Evolutionary conservation across 2,329 filamentous ascomycete species (phyloP), one percentile per base, ranked within the genome.

Genomic region (Aspergillus sp.): DNA sequence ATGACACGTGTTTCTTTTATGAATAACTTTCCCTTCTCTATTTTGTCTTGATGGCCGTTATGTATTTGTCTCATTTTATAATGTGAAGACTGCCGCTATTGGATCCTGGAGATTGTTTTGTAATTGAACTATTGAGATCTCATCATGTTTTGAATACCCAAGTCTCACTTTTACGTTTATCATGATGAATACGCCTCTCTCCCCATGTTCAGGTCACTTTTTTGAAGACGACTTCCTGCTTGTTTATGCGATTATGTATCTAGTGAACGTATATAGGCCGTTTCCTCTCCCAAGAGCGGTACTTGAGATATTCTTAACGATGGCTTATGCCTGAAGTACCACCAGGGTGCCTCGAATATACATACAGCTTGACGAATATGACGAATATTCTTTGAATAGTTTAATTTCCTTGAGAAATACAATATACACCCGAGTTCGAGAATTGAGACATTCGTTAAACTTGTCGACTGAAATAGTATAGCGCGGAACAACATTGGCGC

Each of bases 401-500:
- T 37, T 15, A 37, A 37, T n/a, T 15, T 37, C 15, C 14, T 14
- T 6, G 5, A n/a, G 14, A 15, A 15, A 37, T 5, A 14, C 2
- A 15, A 37, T 37, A 15, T 45, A 8, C 43, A 12, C 23, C 17
- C n/a, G 43, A 25, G n/a, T 19, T 44, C 41, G 41, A 14, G 41
- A 44, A 21, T 44, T 44, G 41, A 17, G 3, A 23, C 43, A 15
- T 23, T 27, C n/a, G n/a, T 49, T 17, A 14, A 33, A 33, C 11
- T 19, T n/a, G 15, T 11, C 2, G 12, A 27, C 39, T 19, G 25
- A 46, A 40, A n/a, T 17, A 48, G 41, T 63, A 62, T 60, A 64
- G n/a, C 25, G 41, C 66, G 66, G 66, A 68, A 65, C 58, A 68
- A 68, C 37, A 55, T 65, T 66, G 44, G 14, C 31, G 63, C 66